Percentiles rank a stretch among this genome's conserved stretches.
phyloP scores from a whole-genome alignment of 371 early-diverging fungal species.

The Capillidium heterosporum region DNA sequence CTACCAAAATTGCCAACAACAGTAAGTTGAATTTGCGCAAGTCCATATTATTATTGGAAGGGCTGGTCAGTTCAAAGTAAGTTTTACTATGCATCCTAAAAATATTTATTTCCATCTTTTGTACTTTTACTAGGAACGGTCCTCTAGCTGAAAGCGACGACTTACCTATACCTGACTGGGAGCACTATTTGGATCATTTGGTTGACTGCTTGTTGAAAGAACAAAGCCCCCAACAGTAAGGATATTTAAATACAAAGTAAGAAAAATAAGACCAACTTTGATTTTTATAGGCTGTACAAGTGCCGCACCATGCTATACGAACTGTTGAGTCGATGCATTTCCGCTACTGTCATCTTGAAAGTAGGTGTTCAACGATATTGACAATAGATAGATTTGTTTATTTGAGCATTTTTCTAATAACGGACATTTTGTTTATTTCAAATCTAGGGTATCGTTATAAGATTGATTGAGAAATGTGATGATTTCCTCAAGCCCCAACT shows the following conservation, averaged over 20 bases:
- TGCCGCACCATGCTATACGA: slow-evolving; percentile 73
- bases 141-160: background rate
- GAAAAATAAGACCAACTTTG: background rate
- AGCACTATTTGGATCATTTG: slow-evolving; percentile 47
- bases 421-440: too few species aligned
- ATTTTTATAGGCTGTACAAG: slow-evolving; percentile 29
- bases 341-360: slow-evolving; percentile 62
- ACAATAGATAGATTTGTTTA: too few species aligned
- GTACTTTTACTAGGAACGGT: too few species aligned
- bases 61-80: slow-evolving; percentile 56
- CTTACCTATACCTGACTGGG: slow-evolving; percentile 78
- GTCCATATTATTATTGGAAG: slow-evolving; percentile 80
- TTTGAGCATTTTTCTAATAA: too few species aligned
- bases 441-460: slow-evolving; percentile 50
- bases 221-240: slow-evolving; percentile 47
- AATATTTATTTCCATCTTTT: too few species aligned
- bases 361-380: too few species aligned
- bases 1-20: slow-evolving; percentile 39
- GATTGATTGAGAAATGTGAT: slow-evolving; percentile 40
- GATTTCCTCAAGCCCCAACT: slow-evolving; percentile 40
- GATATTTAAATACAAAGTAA: background rate
- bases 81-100: too few species aligned
- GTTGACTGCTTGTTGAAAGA: slow-evolving; percentile 45
- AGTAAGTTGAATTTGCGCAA: slow-evolving; percentile 76
- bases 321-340: slow-evolving; percentile 76